Base-by-base conservation (phyloP, 192 early-diverging fungal genomes). In the Phlyctochytrium arcticum region DNA sequence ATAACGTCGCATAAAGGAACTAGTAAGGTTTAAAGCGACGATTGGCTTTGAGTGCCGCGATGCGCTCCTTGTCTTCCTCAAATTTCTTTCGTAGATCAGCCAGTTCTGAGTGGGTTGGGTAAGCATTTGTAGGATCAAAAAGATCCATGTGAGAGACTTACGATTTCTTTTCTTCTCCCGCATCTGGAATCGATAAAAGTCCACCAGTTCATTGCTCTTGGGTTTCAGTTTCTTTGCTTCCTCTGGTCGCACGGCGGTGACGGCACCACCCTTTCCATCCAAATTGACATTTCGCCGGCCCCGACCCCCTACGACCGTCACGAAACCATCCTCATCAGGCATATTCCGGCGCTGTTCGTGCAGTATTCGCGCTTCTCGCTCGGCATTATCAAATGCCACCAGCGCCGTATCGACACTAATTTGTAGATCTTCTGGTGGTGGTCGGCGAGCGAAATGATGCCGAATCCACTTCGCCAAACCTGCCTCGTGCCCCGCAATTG, bases 111-210 rank as follows among this genome's bases (percentile, higher is more conserved):
- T 27, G 34, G 67, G 54, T 2, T 12, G n/a, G n/a, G n/a, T n/a
- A n/a, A n/a, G n/a, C n/a, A n/a, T n/a, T n/a, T n/a, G n/a, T n/a
- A n/a, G n/a, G n/a, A n/a, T n/a, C n/a, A n/a, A 44, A 21, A 44
- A 44, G 42, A 12, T n/a, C 42, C 42, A 44, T 26, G 23, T 36
- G 44, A 39, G 36, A 21, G 23, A 82, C 75, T 73, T 82, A 91
- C 89, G 88, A 71, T 92, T 86, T 46, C 88, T 80, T 75, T 96
- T 96, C 35, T 75, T 81, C 78, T 98, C 92, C 24, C 93, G 84
- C 83, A 92, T 81, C 79, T 98, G 95, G 87, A 98, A 98, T 12
- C 93, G 79, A 72, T 98, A 98, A 85, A 98, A 93, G 78, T 98
- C 89, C 24, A 84, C 82, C 48, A 92, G 79, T 53, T 88, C 87